Conservation (phyloP, 805 yeast species). For the Millerago galiae region DNA sequence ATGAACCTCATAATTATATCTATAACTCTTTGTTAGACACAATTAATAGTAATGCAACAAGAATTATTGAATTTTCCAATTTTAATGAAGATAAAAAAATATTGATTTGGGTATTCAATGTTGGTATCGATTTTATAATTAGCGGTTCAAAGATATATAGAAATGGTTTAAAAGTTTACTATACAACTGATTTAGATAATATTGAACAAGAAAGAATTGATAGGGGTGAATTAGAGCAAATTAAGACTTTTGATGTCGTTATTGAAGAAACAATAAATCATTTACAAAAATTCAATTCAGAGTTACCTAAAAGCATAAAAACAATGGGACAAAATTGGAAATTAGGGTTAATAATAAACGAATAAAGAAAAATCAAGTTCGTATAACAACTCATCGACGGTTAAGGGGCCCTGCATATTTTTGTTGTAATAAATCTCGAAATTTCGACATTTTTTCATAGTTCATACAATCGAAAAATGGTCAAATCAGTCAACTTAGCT, state of each 20-base stretch:
- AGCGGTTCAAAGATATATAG: slow-evolving; percentile 7
- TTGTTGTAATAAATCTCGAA: neutral
- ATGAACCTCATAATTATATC: slow-evolving; percentile 30
- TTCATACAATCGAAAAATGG: slow-evolving; percentile 26
- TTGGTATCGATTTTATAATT: slow-evolving; percentile 27
- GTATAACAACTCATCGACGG: too few relatives aligned
- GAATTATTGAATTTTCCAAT: slow-evolving; percentile 28
- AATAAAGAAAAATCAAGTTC: neutral
- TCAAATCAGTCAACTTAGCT: slow-evolving; percentile 58
- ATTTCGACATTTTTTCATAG: neutral
- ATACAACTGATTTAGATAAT: slow-evolving; percentile 26
- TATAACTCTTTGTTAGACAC: slow-evolving; percentile 36
- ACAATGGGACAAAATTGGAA: slow-evolving; percentile 20
- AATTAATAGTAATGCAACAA: slow-evolving; percentile 35
- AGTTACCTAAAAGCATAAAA: slow-evolving; percentile 28
- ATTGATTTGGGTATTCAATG: slow-evolving; percentile 46
- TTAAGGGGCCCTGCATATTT: neutral
- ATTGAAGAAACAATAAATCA: slow-evolving; percentile 23
- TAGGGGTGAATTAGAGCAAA: slow-evolving; percentile 35
- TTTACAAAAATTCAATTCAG: slow-evolving; percentile 24
- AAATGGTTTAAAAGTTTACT: slow-evolving; percentile 40
- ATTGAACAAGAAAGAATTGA: slow-evolving; percentile 24
- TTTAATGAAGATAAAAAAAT: slow-evolving; percentile 11
- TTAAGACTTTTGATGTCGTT: slow-evolving; percentile 29
- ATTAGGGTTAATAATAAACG: slow-evolving; percentile 5